Evolutionary conservation across 352 stramenopile genomes (phyloP), one percentile per base, ranked within the genome.

Genomic region (Peronosclerospora sorghi): DNA sequence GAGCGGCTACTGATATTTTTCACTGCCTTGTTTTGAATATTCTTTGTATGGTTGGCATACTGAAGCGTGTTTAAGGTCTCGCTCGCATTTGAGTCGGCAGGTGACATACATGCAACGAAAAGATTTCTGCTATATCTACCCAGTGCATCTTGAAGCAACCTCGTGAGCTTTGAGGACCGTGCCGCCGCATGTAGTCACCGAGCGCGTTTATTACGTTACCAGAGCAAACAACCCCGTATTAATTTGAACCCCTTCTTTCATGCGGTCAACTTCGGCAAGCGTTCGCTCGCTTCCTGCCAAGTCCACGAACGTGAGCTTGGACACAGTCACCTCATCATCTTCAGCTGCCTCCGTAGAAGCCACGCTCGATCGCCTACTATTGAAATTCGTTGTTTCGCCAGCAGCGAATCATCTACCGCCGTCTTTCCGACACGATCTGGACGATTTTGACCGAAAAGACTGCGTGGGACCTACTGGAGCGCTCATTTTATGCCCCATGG

Each of bases 181-280:
- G n/a, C n/a, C n/a, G n/a, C n/a, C n/a, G n/a, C n/a, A n/a, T n/a
- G n/a, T n/a, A n/a, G n/a, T n/a, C n/a, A n/a, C n/a, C n/a, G n/a
- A 94, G 65, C 2, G 81, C 81, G 27, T 88, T 94, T 27, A 94
- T 94, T 8, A 94, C 81, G 37, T 94, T 94, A 17, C 81, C 81
- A 94, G 56, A 13, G 81, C 81, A 4, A 94, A 60, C 4, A 94
- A n/a, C n/a, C n/a, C n/a, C n/a, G n/a, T n/a, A n/a, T n/a, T n/a
- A n/a, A n/a, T n/a, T n/a, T n/a, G n/a, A n/a, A n/a, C n/a, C n/a
- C 81, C 81, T 48, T 94, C 81, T 50, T 91, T 94, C 81, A 94
- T 94, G 1, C 81, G 63, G 37, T 70, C 75, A 15, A 78, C 81
- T 52, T 87, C 81, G 8, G 81, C 79, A 39, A 73, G 72, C 1